Conservation (phyloP, 2,329 filamentous ascomycete genomes). For the Graphiopsis chlorocephala region DNA sequence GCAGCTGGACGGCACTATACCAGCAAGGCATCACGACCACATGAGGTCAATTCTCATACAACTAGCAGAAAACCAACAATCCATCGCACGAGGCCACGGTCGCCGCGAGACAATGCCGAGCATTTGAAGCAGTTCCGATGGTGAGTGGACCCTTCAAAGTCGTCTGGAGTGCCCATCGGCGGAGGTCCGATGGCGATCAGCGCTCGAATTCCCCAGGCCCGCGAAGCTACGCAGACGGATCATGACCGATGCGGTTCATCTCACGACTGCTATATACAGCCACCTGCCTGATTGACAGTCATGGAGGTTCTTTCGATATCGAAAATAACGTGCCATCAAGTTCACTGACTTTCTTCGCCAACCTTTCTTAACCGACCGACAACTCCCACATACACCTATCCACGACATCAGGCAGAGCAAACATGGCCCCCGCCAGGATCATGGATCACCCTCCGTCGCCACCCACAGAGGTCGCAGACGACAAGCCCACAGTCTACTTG, state of each 20-base stretch:
- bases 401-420: not conserved
- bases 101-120: not conserved
- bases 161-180: too few relatives aligned
- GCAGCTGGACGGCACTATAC: not conserved
- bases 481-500: conserved; percentile 22
- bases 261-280: not conserved
- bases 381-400: not conserved
- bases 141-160: not conserved
- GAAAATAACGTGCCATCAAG: not conserved
- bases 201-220: not conserved
- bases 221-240: not conserved
- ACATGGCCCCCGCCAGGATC: conserved; percentile 17
- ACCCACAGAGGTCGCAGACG: not conserved
- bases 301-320: not conserved
- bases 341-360: not conserved
- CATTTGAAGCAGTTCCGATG: not conserved
- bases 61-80: not conserved
- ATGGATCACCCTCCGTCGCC: conserved; percentile 5
- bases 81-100: not conserved
- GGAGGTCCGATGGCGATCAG: not conserved
- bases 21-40: not conserved
- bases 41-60: not conserved
- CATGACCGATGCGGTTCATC: not conserved
- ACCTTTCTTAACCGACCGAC: not conserved
- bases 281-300: not conserved